Evolutionary conservation across 371 early-diverging fungal species (phyloP), one percentile per base, ranked within the genome.

Genomic region (Lichtheimia ramosa): DNA sequence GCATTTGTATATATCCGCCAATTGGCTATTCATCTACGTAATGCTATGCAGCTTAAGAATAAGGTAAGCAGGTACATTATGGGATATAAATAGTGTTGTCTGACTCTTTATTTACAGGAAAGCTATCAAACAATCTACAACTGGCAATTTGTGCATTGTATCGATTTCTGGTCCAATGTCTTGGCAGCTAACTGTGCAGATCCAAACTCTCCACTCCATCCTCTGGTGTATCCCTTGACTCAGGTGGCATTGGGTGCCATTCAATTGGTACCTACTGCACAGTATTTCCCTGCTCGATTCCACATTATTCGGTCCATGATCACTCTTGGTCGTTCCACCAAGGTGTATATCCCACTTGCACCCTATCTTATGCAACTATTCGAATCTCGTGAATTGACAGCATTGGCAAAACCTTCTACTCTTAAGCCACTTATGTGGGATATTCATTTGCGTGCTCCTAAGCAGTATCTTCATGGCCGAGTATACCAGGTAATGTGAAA

Each of bases 1-100:
- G 96, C 88, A 16, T 97, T 97, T 69, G 83, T 90, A 21, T 93
- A 92, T 71, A 87, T 97, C 48, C 89, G 98, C 39, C 96, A 96
- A 70, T 75, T 96, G 56, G 96, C 96, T 3, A 89, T 94, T 59
- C 86, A 89, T 61, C 77, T 97, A 56, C 86, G 98, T 62, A 85
- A 83, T 63, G 92, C 95, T 7, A 90, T 94, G 73, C 84, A 87
- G 61, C 79, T 79, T 16, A 89, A 89, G 56, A 89, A 89, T 51
- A 88, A 89, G 61, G 83, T 72, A 69, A 71, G 43, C 16, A 15
- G n/a, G 7, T 7, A 3, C 4, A 16, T 20, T 3, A 48, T 21
- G 43, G 24, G 15, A 13, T 8, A 3, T 43, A 28, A 8, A 28
- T 51, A 6, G 24, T 43, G 16, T 39, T 61, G 49, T 15, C 21